phyloP scores from a whole-genome alignment of 352 stramenopile species.

The Phytophthora palmivora region DNA sequence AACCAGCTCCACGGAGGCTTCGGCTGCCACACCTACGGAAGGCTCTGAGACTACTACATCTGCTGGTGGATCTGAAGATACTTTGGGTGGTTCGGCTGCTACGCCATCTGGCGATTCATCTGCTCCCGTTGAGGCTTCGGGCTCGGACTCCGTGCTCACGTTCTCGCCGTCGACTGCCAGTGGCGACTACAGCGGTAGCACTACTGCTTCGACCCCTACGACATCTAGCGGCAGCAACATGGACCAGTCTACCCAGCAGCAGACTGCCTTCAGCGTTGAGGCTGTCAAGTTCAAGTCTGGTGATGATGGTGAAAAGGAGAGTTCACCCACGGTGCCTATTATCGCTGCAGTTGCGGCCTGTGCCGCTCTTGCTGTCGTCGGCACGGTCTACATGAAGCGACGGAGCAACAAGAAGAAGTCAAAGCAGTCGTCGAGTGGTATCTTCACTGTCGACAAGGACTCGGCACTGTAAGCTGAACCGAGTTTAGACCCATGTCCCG shows the following conservation, averaged over 20 bases:
- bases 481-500: conserved; percentile 27
- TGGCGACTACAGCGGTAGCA: conserved; percentile 37
- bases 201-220: conserved; percentile 33
- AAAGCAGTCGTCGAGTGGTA: conserved; percentile 48
- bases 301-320: conserved; percentile 8
- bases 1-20: conserved; percentile 6
- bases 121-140: conserved; percentile 17
- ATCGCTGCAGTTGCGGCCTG: conserved; percentile 44
- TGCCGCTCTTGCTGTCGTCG: conserved; percentile 55
- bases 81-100: conserved; percentile 8
- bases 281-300: conserved; percentile 48
- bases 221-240: conserved; percentile 12
- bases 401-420: conserved; percentile 59
- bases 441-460: conserved; percentile 85
- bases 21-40: conserved; percentile 11
- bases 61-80: conserved; percentile 2
- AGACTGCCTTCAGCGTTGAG: conserved; percentile 43
- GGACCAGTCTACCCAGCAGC: conserved; percentile 17
- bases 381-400: conserved; percentile 71
- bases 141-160: conserved; percentile 33
- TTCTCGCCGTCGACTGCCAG: conserved; percentile 41
- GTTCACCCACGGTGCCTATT: conserved; percentile 25
- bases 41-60: conserved; percentile 7
- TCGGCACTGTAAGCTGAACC: conserved; percentile 64
- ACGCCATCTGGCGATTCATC: conserved; percentile 14